Conservation (phyloP, 2,329 filamentous ascomycete species). For the Lasiodiplodia sp. region DNA sequence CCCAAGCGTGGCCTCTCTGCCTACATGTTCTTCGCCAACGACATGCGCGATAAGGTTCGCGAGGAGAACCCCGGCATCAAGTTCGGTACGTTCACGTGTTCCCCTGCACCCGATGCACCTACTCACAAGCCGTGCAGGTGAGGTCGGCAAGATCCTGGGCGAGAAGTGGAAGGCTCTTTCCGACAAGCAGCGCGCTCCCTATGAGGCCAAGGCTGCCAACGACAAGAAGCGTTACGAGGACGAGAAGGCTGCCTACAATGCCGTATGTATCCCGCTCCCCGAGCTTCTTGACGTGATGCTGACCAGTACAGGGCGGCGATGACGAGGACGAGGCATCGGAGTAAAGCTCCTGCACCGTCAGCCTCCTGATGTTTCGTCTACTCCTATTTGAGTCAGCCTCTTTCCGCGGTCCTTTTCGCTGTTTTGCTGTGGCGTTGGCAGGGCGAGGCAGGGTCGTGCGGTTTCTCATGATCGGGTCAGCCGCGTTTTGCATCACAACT, state of each 20-base stretch:
- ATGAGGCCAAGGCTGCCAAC: conserved; percentile 93
- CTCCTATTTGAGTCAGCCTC: conserved; percentile 19
- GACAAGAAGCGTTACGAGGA: conserved; percentile 99
- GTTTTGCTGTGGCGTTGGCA: conserved; percentile 26
- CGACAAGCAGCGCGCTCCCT: conserved; percentile 90
- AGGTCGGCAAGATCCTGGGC: conserved; percentile 97
- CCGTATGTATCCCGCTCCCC: conserved; percentile 38
- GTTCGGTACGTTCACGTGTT: conserved; percentile 71
- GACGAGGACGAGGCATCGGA: conserved; percentile 50
- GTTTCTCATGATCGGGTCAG: conserved; percentile 13
- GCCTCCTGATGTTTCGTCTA: conserved; percentile 8
- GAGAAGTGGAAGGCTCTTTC: conserved; percentile 98
- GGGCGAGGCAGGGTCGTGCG: conserved; percentile 23
- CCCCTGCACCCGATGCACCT: conserved; percentile 17
- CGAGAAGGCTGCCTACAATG: conserved; percentile 81
- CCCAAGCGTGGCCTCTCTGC: conserved; percentile 99
- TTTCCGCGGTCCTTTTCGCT: conserved; percentile 19
- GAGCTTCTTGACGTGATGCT: background rate
- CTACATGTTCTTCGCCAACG: conserved; percentile 99
- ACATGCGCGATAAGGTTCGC: conserved; percentile 97
- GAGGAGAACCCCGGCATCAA: conserved; percentile 98
- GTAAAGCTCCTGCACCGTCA: conserved; percentile 35
- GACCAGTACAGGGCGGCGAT: conserved; percentile 35
- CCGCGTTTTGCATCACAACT: conserved; percentile 17
- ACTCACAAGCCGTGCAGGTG: conserved; percentile 60